phyloP scores from a whole-genome alignment of 352 stramenopile genomes.

The Globisporangium paroecandrum region DNA sequence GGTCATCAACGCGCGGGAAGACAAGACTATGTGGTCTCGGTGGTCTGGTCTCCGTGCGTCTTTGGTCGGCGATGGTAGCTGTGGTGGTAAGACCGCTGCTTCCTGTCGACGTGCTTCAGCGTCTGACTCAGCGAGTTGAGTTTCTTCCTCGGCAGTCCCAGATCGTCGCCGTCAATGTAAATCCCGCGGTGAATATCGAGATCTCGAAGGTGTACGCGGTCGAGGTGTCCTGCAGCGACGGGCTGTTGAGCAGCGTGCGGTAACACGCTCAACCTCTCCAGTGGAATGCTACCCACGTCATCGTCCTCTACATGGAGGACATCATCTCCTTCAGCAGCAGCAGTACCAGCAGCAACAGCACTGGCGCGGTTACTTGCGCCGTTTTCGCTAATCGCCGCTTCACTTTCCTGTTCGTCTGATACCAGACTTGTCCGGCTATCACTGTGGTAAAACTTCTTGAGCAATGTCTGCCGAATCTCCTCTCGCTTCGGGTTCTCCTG shows the following conservation, averaged over 20 bases:
- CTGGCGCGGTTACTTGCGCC: background rate
- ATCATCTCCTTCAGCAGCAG: background rate
- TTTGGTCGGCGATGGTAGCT: constrained; percentile 25
- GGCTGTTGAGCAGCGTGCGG: constrained; percentile 15
- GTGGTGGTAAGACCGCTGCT: constrained; percentile 31
- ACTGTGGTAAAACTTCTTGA: constrained; percentile 44
- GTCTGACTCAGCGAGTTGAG: constrained; percentile 33
- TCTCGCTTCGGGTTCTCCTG: constrained; percentile 49
- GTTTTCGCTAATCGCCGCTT: constrained; percentile 5
- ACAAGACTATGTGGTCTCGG: constrained; percentile 9
- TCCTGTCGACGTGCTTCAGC: constrained; percentile 44
- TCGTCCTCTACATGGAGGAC: constrained; percentile 3
- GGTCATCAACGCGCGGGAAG: background rate
- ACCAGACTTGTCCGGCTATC: constrained; percentile 22
- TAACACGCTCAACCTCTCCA: constrained; percentile 2
- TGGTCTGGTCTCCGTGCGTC: constrained; percentile 20
- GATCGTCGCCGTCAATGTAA: constrained; percentile 31
- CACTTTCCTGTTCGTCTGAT: constrained; percentile 17
- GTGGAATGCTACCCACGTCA: constrained; percentile 2
- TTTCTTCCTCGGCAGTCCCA: constrained; percentile 36
- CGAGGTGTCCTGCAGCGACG: constrained; percentile 19
- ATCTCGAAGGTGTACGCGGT: constrained; percentile 32
- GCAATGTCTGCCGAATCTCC: constrained; percentile 39
- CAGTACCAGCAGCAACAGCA: background rate
- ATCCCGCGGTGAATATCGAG: constrained; percentile 32